Conservation (phyloP, 1,284 basidiomycete species). For the Irpex sp. region DNA sequence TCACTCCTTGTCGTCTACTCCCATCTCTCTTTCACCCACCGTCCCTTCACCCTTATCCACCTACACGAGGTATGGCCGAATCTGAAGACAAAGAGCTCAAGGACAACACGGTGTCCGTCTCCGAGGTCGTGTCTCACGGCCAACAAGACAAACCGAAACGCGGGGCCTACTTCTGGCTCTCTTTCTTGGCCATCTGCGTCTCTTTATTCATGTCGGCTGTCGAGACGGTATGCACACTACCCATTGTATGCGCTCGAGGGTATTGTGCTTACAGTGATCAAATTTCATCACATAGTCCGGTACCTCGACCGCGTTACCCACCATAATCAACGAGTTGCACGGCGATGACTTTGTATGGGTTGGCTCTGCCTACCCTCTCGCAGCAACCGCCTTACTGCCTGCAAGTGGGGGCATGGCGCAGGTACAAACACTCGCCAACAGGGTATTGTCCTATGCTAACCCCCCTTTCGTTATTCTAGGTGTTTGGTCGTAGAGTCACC, state of each 20-base stretch:
- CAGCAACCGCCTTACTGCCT: conserved; percentile 7
- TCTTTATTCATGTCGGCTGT: conserved; percentile 7
- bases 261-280: too few species aligned
- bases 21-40: too few species aligned
- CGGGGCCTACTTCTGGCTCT: conserved; percentile 1
- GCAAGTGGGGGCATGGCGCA: conserved; percentile 8
- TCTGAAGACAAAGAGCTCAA: too few species aligned
- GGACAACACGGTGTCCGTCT: too few species aligned
- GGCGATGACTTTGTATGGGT: conserved; percentile 11
- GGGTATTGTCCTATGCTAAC: neutral
- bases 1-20: too few species aligned
- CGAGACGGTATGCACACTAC: conserved; percentile 1
- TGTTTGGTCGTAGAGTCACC: conserved; percentile 8
- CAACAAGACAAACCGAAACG: neutral
- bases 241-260: too few species aligned
- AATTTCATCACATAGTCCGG: neutral
- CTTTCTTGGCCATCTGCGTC: conserved; percentile 2
- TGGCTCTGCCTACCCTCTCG: conserved; percentile 8
- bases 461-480: neutral
- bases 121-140: too few species aligned
- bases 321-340: conserved; percentile 7
- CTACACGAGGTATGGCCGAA: too few species aligned
- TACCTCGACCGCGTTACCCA: conserved; percentile 8
- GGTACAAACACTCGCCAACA: neutral
- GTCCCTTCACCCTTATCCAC: too few species aligned